These are phyloP conservation scores for Ceriops zippeliana DNA, from an alignment of 345 rosid genomes.

Conservation along the genomic window DNA sequence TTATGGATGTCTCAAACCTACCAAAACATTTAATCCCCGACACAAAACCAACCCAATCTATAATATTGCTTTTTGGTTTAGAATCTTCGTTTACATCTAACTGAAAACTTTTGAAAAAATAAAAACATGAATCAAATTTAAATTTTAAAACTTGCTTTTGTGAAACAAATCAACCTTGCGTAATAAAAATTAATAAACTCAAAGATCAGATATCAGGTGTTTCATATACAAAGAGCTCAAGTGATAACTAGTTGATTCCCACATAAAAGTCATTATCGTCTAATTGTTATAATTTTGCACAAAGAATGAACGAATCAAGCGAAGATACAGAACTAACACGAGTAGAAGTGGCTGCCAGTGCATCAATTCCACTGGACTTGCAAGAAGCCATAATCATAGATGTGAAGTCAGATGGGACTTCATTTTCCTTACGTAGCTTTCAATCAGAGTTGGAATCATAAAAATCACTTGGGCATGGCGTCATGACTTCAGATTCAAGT, in stretches of 20 bases:
- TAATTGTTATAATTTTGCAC: constrained; percentile 26
- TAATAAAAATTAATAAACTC: too few species aligned
- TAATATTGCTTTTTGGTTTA: too few species aligned
- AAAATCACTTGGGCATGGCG: constrained; percentile 97
- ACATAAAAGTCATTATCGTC: constrained; percentile 11
- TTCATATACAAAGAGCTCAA: constrained; percentile 1
- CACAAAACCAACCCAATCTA: too few species aligned
- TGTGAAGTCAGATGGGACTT: constrained; percentile 15
- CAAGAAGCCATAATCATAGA: constrained; percentile 10
- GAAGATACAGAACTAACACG: constrained; percentile 23
- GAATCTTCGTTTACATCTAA: too few species aligned
- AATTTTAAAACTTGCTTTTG: too few species aligned
- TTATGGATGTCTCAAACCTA: too few species aligned
- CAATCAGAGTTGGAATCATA: constrained; percentile 90
- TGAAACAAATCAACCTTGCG: too few species aligned
- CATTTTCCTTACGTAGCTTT: constrained; percentile 18
- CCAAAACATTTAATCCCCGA: too few species aligned
- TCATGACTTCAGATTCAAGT: constrained; percentile 95
- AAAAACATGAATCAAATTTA: too few species aligned
- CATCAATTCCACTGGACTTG: constrained; percentile 5
- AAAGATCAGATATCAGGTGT: too few species aligned
- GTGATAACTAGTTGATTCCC: constrained; percentile 12
- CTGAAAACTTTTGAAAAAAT: too few species aligned
- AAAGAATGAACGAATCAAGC: constrained; percentile 40
- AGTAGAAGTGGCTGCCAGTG: constrained; percentile 13